Evolutionary conservation across 1,284 basidiomycete genomes (phyloP).

Genomic region (Trametes sp.): DNA sequence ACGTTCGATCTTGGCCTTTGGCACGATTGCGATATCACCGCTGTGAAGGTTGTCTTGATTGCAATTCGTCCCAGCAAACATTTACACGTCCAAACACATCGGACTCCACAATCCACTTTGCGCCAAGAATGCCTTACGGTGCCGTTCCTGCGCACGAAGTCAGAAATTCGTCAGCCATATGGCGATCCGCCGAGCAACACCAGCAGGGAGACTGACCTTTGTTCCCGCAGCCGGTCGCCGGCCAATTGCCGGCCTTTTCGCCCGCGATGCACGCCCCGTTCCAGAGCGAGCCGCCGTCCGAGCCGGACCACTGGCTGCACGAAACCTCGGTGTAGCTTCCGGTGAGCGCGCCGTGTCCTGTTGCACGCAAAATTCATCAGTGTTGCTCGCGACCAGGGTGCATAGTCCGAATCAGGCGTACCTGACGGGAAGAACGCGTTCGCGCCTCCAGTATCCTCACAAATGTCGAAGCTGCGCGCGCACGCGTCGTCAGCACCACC

Average conservation of each 20-base stretch:
- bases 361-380: not conserved
- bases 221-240: conserved; percentile 58
- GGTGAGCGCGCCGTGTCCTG: conserved; percentile 56
- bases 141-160: conserved; percentile 5
- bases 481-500: not conserved
- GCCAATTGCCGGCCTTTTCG: conserved; percentile 58
- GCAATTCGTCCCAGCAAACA: too few relatives aligned
- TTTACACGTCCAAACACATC: too few relatives aligned
- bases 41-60: not conserved
- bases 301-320: conserved; percentile 63
- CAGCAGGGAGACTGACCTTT: conserved; percentile 46
- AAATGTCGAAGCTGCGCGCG: conserved; percentile 61
- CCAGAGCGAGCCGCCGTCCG: conserved; percentile 54
- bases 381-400: not conserved
- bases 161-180: not conserved
- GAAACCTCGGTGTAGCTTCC: conserved; percentile 62
- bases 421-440: conserved; percentile 61
- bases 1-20: too few relatives aligned
- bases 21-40: not conserved
- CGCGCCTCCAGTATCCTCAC: conserved; percentile 62
- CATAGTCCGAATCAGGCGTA: not conserved
- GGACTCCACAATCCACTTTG: too few relatives aligned
- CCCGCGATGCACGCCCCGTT: conserved; percentile 59
- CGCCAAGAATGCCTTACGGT: too few relatives aligned
- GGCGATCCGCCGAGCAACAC: not conserved